Evolutionary conservation across 2,329 filamentous ascomycete species (phyloP).

Genomic region (Monosporascus sp.): DNA sequence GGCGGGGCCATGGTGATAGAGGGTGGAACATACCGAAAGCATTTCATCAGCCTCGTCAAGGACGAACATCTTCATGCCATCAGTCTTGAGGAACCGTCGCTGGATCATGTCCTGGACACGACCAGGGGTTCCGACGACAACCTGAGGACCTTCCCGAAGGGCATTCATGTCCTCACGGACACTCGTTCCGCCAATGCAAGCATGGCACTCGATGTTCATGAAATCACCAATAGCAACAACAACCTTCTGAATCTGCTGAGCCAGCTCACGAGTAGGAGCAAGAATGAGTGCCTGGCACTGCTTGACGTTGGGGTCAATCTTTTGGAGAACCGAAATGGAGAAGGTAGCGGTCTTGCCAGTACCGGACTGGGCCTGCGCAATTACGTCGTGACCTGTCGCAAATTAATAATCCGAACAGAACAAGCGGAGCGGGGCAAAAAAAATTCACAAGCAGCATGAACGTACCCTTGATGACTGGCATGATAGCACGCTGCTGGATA

Average conservation of each 20-base stretch:
- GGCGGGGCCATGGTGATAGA: constrained; percentile 1
- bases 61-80: constrained; percentile 99
- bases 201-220: constrained; percentile 99
- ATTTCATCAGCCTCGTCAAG: constrained; percentile 99
- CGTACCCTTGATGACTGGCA: constrained; percentile 99
- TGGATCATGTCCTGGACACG: constrained; percentile 99
- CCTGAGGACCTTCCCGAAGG: constrained; percentile 90
- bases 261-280: constrained; percentile 95
- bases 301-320: constrained; percentile 93
- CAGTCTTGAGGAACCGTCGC: constrained; percentile 93
- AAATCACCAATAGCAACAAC: constrained; percentile 98
- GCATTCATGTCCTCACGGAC: constrained; percentile 99
- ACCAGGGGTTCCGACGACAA: constrained; percentile 95
- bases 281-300: constrained; percentile 97
- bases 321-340: constrained; percentile 98
- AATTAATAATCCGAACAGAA: constrained; percentile 8
- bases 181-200: constrained; percentile 97
- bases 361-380: constrained; percentile 98
- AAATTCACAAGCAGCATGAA: constrained; percentile 10
- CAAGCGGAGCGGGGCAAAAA: background rate
- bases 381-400: constrained; percentile 83
- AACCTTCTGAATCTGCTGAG: constrained; percentile 99
- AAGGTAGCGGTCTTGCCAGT: constrained; percentile 99
- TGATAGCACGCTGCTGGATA: constrained; percentile 99
- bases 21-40: constrained; percentile 64